phyloP scores from a whole-genome alignment of 2,329 filamentous ascomycete genomes.

The Cryoendolithus antarcticus region DNA sequence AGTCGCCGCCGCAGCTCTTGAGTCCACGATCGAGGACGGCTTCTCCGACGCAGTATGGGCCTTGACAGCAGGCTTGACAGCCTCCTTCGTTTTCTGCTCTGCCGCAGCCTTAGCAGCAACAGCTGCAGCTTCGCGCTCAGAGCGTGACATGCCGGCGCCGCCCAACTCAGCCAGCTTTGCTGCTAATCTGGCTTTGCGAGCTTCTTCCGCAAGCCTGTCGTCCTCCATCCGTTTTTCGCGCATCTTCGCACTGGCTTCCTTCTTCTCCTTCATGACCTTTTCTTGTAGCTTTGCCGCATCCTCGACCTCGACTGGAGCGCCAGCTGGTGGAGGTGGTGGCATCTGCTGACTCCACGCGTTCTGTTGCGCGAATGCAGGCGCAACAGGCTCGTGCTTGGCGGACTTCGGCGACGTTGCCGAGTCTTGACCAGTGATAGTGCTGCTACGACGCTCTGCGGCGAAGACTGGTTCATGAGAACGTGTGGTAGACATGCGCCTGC shows the following conservation, averaged over 20 bases:
- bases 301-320: constrained; percentile 31
- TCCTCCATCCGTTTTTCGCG: constrained; percentile 19
- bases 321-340: constrained; percentile 13
- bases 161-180: constrained; percentile 23
- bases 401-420: constrained; percentile 20
- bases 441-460: constrained; percentile 22
- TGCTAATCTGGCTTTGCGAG: constrained; percentile 19
- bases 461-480: constrained; percentile 32
- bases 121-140: constrained; percentile 18
- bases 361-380: constrained; percentile 17
- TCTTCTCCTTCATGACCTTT: constrained; percentile 33
- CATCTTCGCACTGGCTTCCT: constrained; percentile 13
- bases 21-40: neutral
- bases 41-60: constrained; percentile 6
- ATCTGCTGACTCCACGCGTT: constrained; percentile 23
- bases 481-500: constrained; percentile 49
- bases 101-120: constrained; percentile 16
- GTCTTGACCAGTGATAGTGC: constrained; percentile 21
- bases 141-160: constrained; percentile 21
- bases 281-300: constrained; percentile 52
- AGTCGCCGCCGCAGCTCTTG: no score
- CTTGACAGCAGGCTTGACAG: constrained; percentile 6
- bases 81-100: no score
- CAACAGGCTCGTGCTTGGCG: constrained; percentile 8
- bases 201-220: constrained; percentile 16